Conservation (phyloP, 192 early-diverging fungal species). For the Coemansia sp. region DNA sequence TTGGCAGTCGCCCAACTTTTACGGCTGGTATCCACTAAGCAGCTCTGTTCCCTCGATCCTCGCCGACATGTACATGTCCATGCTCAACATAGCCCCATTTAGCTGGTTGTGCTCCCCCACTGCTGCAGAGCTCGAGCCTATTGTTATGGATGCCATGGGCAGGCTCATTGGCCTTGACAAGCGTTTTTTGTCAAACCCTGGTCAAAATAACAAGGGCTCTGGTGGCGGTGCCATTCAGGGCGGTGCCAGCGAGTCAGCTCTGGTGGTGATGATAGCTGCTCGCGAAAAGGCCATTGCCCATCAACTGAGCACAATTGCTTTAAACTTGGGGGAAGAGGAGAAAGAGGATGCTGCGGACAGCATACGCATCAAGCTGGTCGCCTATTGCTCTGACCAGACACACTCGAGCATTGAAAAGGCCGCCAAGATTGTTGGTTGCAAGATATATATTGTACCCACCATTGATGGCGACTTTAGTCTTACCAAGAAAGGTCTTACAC, state of each 20-base stretch:
- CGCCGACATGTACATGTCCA: conserved; percentile 57
- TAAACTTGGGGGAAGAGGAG: conserved; percentile 3
- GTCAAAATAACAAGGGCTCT: conserved; percentile 11
- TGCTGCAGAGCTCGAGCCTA: conserved; percentile 55
- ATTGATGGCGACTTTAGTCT: conserved; percentile 33
- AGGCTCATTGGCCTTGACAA: conserved; percentile 52
- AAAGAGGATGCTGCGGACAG: conserved; percentile 9
- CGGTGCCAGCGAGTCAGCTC: conserved; percentile 52
- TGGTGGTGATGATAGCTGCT: conserved; percentile 54
- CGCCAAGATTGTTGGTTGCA: conserved; percentile 44
- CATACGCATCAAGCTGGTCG: conserved; percentile 37
- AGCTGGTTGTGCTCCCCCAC: conserved; percentile 55
- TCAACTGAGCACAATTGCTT: background rate
- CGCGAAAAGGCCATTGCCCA: conserved; percentile 32
- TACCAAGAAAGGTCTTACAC: conserved; percentile 23
- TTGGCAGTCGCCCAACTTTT: conserved; percentile 60
- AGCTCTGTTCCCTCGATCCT: conserved; percentile 52
- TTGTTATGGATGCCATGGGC: conserved; percentile 55
- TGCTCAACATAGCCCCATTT: conserved; percentile 52
- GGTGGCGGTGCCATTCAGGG: conserved; percentile 61
- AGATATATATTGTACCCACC: conserved; percentile 26
- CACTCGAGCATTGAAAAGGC: conserved; percentile 51
- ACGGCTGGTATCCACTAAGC: conserved; percentile 52
- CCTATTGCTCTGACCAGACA: conserved; percentile 57
- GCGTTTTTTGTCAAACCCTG: conserved; percentile 30